Evolutionary conservation across 495 filamentous ascomycete species (phyloP), one percentile per base, ranked within the genome.

Genomic region (Penicillium odoratum): DNA sequence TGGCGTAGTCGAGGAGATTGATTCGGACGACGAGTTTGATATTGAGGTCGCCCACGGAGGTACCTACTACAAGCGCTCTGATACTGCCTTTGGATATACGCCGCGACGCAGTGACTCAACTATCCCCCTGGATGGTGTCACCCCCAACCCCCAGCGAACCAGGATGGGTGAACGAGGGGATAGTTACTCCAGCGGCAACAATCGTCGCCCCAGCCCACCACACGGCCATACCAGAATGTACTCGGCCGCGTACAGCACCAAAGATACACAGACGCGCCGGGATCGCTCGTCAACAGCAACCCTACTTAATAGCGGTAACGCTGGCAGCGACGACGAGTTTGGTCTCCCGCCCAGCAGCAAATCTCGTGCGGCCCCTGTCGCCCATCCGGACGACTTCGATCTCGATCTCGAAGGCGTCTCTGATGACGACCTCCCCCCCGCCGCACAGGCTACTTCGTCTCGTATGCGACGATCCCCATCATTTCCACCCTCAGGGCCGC

Each of bases 21-120:
- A 98, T 65, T 95, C 89, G 6, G 94, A 98, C 67, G 94, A 98
- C 69, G 94, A 98, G 67, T 98, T 98, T 62, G 94, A 98, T 67
- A 98, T 97, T 55, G 94, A 98, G 69, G 85, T 90, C 40, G 84
- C 91, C 55, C 76, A 81, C 30, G 86, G 85, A 21, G 88, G 85
- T 7, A 87, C 87, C 7, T 94, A 90, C 68, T 88, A 90, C 70
- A 93, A 93, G 71, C 83, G 82, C 58, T 83, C 84, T 57, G 87
- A 81, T 40, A 83, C 82, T 38, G 89, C 80, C 7, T 77, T 92
- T 42, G 93, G 91, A 31, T 89, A 90, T 61, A 86, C 76, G 16
- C 89, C 93, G n/a, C 85, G 84, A 56, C 75, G 79, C 57, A 72
- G 73, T 61, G 81, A 80, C 47, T 79, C 81, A 15, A 79, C 77